Evolutionary conservation across 257 asterid genomes (phyloP), one percentile per base, ranked within the genome.

Genomic region (Ligustrum vulgare): DNA sequence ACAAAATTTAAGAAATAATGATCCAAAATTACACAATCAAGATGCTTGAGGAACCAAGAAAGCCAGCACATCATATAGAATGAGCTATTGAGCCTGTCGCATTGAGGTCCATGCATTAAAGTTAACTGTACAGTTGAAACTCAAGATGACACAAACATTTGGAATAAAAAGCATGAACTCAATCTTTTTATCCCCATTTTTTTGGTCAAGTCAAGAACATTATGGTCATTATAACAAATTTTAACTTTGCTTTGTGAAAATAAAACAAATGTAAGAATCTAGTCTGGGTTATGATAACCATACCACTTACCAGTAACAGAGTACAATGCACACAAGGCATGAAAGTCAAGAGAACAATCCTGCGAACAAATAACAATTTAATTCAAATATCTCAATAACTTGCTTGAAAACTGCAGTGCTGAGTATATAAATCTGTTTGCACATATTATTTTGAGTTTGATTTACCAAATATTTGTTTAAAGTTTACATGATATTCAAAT

Each of bases 341-440:
- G 83, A 78, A 94, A 94, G 79, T 94, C 99, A 49, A 94, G 97
- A 77, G 99, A 94, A 70, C 99, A 93, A 81, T 94, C 99, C 99
- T 93, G 97, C 87, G 84, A 81, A 78, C 76, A 65, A 33, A 79
- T 20, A 56, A 60, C 73, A 70, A 31, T 13, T 69, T 31, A 62
- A 71, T 63, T 82, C 51, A 79, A 31, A 77, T 63, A 75, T 63
- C 45, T 75, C 56, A 62, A 66, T 68, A 77, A 8, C 71, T 18
- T 43, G 63, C 6, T 2, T 78, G 70, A 56, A 31, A 60, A 69
- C 37, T 69, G 69, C 69, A 72, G 37, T 20, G 36, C 78, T 9
- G 73, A 76, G 79, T 60, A 74, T 62, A 28, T 65, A 34, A 32
- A 51, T 62, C 39, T 23, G 31, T 72, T 4, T 6, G 77, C 79